Evolutionary conservation across 2,329 filamentous ascomycete genomes (phyloP).

Genomic region (Emergomyces orientalis): DNA sequence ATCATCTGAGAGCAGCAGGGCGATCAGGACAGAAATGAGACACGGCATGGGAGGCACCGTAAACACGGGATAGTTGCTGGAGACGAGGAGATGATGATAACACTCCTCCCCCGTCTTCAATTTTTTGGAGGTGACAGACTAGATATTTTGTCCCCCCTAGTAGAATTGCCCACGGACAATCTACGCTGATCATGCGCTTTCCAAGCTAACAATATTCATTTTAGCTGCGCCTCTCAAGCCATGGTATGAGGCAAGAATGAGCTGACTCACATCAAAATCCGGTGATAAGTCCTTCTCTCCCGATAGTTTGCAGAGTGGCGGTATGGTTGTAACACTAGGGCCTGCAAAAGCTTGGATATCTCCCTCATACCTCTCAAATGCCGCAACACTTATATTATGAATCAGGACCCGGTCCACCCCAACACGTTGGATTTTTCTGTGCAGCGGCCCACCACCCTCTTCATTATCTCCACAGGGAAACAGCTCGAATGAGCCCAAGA

Average conservation of each 20-base stretch:
- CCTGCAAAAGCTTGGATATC: background rate
- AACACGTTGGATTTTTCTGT: background rate
- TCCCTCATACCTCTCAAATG: background rate
- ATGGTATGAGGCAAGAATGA: background rate
- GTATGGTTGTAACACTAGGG: background rate
- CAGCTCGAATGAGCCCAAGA: background rate
- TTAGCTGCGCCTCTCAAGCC: background rate
- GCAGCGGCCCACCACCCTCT: background rate
- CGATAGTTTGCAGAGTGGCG: background rate
- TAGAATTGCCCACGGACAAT: background rate
- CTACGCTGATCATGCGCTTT: background rate
- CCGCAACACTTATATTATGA: background rate
- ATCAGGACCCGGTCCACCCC: background rate
- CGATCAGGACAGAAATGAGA: background rate
- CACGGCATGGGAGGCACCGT: background rate
- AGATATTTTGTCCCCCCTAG: background rate
- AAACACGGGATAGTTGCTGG: background rate
- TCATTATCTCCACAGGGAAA: background rate
- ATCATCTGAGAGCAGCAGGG: background rate
- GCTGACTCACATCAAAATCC: background rate
- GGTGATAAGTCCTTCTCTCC: background rate
- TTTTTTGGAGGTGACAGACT: background rate
- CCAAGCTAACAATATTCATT: background rate
- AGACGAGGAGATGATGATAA: background rate
- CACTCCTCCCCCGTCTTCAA: background rate